These are phyloP conservation scores for Tricholoma sp. DNA, from an alignment of 768 basidiomycete genomes.

Conservation along the genomic window DNA sequence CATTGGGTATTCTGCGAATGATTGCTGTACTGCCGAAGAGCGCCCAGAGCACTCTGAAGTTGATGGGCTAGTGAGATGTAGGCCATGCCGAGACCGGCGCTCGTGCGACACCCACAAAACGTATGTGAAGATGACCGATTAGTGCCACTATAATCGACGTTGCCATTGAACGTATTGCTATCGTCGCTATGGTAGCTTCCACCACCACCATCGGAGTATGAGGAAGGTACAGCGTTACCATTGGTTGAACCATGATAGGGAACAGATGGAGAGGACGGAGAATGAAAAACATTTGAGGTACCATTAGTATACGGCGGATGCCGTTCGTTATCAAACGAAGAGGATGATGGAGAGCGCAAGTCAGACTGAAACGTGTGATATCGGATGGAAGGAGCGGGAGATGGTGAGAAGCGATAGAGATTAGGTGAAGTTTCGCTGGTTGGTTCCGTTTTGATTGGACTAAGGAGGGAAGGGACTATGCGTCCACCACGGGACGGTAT, in stretches of 20 bases:
- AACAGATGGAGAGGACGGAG: slow-evolving; percentile 21
- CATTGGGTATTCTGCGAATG: slow-evolving; percentile 53
- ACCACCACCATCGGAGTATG: slow-evolving; percentile 34
- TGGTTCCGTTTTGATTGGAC: slow-evolving; percentile 68
- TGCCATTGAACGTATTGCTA: slow-evolving; percentile 30
- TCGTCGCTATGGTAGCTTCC: slow-evolving; percentile 36
- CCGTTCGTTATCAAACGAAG: slow-evolving; percentile 34
- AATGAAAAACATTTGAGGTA: slow-evolving; percentile 16
- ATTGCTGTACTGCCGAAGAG: slow-evolving; percentile 58
- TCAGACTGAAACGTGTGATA: slow-evolving; percentile 50
- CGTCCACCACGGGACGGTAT: slow-evolving; percentile 26
- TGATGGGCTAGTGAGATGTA: slow-evolving; percentile 61
- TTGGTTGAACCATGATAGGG: slow-evolving; percentile 20
- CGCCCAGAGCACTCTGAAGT: slow-evolving; percentile 49
- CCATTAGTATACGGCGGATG: slow-evolving; percentile 19
- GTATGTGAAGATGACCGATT: slow-evolving; percentile 29
- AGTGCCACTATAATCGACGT: slow-evolving; percentile 22
- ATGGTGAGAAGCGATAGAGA: slow-evolving; percentile 69
- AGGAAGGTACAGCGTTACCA: slow-evolving; percentile 22
- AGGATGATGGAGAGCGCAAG: slow-evolving; percentile 29
- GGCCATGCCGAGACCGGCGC: slow-evolving; percentile 52
- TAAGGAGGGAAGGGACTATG: slow-evolving; percentile 41
- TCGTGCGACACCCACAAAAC: slow-evolving; percentile 61
- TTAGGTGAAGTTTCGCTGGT: slow-evolving; percentile 43
- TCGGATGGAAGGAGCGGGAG: slow-evolving; percentile 49